phyloP scores from a whole-genome alignment of 306 rosid genomes.

The Lathyrus sativus region DNA sequence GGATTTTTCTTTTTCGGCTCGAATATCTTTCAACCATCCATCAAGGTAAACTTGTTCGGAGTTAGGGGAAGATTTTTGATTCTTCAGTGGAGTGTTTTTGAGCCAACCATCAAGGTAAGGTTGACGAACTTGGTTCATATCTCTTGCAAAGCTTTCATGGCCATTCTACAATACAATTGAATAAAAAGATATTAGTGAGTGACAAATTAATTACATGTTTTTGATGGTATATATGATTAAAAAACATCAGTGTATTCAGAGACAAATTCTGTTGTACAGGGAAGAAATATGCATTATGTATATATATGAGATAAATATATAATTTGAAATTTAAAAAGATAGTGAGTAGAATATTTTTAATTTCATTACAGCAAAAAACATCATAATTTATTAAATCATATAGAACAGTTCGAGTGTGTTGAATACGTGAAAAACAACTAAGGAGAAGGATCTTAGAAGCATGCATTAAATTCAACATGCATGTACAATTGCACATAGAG shows the following conservation, averaged over 20 bases:
- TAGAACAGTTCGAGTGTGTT: too few species aligned
- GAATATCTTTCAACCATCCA: too few species aligned
- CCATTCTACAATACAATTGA: background rate
- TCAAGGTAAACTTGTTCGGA: too few species aligned
- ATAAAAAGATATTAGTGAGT: background rate
- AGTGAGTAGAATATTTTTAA: background rate
- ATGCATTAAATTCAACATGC: background rate
- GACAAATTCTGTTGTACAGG: background rate
- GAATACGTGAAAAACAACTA: background rate
- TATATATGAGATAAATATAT: background rate
- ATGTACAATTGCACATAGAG: background rate
- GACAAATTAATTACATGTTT: background rate
- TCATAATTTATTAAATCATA: background rate
- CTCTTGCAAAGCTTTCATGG: background rate
- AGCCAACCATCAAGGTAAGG: conserved; percentile 14
- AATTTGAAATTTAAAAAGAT: background rate
- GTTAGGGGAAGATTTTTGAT: too few species aligned
- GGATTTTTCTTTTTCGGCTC: too few species aligned
- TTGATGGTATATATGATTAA: background rate
- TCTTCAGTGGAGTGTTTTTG: too few species aligned
- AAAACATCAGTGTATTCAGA: background rate
- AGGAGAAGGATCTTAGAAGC: background rate
- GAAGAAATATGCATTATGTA: background rate
- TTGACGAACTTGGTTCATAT: background rate
- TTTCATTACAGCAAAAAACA: background rate